Percentiles rank a stretch among this genome's conserved stretches.
phyloP scores from a whole-genome alignment of 2,329 filamentous ascomycete genomes.

The Penicillium nordicum region DNA sequence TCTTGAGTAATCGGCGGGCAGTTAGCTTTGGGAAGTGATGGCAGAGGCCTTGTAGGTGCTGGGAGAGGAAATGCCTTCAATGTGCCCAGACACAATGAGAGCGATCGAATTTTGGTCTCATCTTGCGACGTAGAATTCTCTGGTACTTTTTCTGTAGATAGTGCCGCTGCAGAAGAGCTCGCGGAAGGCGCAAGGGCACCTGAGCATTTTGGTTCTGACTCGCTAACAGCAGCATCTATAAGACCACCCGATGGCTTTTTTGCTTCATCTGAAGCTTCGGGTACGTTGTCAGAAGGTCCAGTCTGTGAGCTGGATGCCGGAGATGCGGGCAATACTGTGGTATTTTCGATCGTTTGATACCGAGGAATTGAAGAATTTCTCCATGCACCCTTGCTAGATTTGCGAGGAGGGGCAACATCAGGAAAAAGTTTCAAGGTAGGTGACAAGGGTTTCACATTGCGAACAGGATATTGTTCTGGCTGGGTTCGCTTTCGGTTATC shows the following conservation, averaged over 20 bases:
- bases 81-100: conserved; percentile 26
- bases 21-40: conserved; percentile 29
- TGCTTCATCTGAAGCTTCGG: neutral
- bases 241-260: neutral
- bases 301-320: neutral
- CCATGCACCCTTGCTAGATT: conserved; percentile 28
- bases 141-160: neutral
- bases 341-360: conserved; percentile 13
- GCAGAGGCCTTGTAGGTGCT: conserved; percentile 34
- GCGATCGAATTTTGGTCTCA: conserved; percentile 16
- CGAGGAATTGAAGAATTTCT: conserved; percentile 21
- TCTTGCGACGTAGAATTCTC: neutral
- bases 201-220: conserved; percentile 1
- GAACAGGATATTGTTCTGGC: conserved; percentile 11
- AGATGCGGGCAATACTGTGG: neutral
- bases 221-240: neutral
- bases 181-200: neutral
- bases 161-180: neutral
- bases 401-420: conserved; percentile 30
- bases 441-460: conserved; percentile 12
- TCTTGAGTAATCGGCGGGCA: conserved; percentile 10
- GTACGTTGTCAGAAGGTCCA: neutral
- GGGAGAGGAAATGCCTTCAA: conserved; percentile 36
- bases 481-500: conserved; percentile 3
- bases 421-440: conserved; percentile 34